Percentiles rank a stretch among this genome's conserved stretches.
Conservation (phyloP, 345 rosid species). For the Litchi chinensis region DNA sequence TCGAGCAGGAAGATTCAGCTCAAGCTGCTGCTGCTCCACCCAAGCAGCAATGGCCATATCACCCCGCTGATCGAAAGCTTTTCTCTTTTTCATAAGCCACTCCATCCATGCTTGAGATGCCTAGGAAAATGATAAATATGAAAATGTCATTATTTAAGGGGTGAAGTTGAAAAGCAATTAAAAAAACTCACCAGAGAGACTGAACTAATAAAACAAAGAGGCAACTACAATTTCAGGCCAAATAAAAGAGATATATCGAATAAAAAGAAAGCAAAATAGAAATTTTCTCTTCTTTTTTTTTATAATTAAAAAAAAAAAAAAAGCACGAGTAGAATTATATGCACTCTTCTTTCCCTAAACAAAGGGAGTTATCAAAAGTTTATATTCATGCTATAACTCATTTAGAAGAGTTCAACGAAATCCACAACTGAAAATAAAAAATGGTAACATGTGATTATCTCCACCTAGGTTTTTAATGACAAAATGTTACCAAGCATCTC, state of each 20-base stretch:
- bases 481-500: neutral
- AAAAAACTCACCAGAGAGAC: neutral
- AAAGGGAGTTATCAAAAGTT: neutral
- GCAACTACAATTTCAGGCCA: neutral
- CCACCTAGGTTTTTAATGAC: neutral
- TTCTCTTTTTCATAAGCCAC: constrained; percentile 88
- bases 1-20: constrained; percentile 78
- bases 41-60: constrained; percentile 94
- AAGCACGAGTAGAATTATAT: neutral
- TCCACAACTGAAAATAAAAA: neutral
- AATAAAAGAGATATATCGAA: neutral
- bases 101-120: constrained; percentile 99
- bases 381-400: neutral
- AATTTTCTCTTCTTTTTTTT: neutral
- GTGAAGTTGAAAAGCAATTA: neutral
- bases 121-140: constrained; percentile 38
- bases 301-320: neutral
- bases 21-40: constrained; percentile 98
- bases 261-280: too few relatives aligned
- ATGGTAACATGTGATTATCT: neutral
- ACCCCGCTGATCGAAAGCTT: constrained; percentile 93
- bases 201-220: neutral
- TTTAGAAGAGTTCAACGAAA: neutral
- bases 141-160: constrained; percentile 10
- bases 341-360: neutral